These are phyloP conservation scores for Pseudocercospora vitis DNA, from an alignment of 2,329 filamentous ascomycete genomes.

Conservation along the genomic window DNA sequence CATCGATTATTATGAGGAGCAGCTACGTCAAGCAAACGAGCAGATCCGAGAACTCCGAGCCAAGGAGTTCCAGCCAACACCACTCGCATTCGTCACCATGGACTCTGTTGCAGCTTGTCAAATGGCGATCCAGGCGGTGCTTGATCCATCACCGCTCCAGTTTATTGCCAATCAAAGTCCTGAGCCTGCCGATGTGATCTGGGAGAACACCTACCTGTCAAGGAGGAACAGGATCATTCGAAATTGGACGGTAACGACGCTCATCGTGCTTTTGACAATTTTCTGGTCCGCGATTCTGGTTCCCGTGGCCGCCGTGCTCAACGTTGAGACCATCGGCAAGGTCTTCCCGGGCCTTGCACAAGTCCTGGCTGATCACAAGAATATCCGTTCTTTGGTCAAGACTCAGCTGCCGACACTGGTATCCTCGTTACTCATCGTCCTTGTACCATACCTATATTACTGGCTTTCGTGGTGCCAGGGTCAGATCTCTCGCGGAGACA, in stretches of 20 bases:
- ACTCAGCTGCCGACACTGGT: constrained; percentile 84
- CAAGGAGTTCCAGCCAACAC: constrained; percentile 73
- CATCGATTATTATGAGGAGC: constrained; percentile 91
- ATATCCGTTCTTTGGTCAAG: constrained; percentile 74
- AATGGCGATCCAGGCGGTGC: constrained; percentile 92
- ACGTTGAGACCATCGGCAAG: constrained; percentile 74
- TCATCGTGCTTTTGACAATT: constrained; percentile 79
- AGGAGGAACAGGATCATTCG: constrained; percentile 71
- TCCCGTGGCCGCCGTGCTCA: constrained; percentile 74
- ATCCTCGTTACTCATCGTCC: constrained; percentile 81
- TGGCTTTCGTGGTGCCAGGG: constrained; percentile 89
- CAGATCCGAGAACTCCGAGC: constrained; percentile 68
- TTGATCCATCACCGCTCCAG: constrained; percentile 84
- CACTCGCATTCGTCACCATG: constrained; percentile 95
- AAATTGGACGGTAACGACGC: constrained; percentile 78
- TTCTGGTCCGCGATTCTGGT: constrained; percentile 85
- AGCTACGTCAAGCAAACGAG: constrained; percentile 74
- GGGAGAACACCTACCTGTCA: constrained; percentile 86
- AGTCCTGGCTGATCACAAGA: constrained; percentile 65
- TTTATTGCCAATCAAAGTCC: constrained; percentile 84
- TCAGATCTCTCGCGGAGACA: constrained; percentile 90
- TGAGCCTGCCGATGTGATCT: constrained; percentile 87
- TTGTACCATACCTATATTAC: constrained; percentile 92
- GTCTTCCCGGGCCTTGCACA: constrained; percentile 70
- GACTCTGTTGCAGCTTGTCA: constrained; percentile 88